Evolutionary conservation across 768 basidiomycete species (phyloP).

Genomic region (Russula lepida): DNA sequence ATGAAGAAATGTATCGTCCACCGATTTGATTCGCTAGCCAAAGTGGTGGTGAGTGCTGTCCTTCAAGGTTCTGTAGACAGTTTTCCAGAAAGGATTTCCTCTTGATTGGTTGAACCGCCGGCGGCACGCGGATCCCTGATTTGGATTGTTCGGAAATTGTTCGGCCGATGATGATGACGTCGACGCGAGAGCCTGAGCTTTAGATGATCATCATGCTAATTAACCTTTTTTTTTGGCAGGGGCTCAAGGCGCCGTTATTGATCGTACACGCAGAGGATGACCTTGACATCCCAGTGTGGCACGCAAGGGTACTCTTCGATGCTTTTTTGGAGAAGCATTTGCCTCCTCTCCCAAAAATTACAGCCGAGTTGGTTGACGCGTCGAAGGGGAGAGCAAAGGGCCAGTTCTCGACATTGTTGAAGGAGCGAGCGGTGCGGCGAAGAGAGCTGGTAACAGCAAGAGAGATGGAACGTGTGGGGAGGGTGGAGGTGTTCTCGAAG

Average conservation of each 20-base stretch:
- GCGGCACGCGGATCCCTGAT: not conserved
- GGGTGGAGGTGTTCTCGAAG: slow-evolving; percentile 45
- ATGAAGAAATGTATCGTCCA: slow-evolving; percentile 46
- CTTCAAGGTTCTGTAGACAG: not conserved
- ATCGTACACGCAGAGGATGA: slow-evolving; percentile 73
- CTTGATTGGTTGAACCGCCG: not conserved
- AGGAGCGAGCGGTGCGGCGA: slow-evolving; percentile 35
- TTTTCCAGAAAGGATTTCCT: not conserved
- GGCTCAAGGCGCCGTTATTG: slow-evolving; percentile 58
- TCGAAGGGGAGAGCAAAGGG: slow-evolving; percentile 36
- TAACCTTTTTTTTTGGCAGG: slow-evolving; percentile 31
- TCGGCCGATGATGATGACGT: slow-evolving; percentile 10
- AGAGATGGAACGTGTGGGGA: slow-evolving; percentile 41
- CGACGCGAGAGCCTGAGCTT: no score
- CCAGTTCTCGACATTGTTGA: slow-evolving; percentile 32
- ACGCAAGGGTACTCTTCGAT: slow-evolving; percentile 62
- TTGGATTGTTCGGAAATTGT: not conserved
- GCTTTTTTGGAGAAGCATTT: slow-evolving; percentile 55
- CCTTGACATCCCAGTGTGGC: slow-evolving; percentile 59
- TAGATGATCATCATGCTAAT: not conserved
- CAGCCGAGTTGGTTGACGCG: slow-evolving; percentile 24
- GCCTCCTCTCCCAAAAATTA: slow-evolving; percentile 33
- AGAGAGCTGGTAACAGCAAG: slow-evolving; percentile 38
- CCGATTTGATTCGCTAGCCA: slow-evolving; percentile 54
- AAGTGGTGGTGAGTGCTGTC: slow-evolving; percentile 43